Evolutionary conservation across 192 early-diverging fungal species (phyloP).

Genomic region (Coemansia sp.): DNA sequence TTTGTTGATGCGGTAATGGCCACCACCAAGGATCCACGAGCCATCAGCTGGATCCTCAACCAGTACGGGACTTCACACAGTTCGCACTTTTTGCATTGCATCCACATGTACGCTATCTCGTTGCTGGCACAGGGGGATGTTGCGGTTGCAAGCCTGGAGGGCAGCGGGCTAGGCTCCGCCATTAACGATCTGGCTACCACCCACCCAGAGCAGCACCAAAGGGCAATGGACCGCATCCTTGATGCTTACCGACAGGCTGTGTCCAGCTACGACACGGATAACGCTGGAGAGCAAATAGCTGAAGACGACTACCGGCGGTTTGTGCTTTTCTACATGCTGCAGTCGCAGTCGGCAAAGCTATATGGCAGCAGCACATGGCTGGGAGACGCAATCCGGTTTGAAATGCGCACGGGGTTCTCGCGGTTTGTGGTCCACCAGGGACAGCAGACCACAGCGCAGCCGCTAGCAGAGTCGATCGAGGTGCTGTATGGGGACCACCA

Average conservation of each 20-base stretch:
- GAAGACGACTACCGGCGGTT: slow-evolving; percentile 34
- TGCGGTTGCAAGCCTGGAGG: slow-evolving; percentile 10
- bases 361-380: slow-evolving; percentile 21
- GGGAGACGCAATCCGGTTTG: slow-evolving; percentile 25
- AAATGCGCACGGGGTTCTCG: slow-evolving; percentile 44
- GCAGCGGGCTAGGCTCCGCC: slow-evolving; percentile 18
- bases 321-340: slow-evolving; percentile 37
- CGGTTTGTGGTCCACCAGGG: slow-evolving; percentile 19
- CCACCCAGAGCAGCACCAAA: slow-evolving; percentile 13
- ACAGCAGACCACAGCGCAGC: slow-evolving; percentile 5
- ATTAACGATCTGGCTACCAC: slow-evolving; percentile 19
- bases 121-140: slow-evolving; percentile 9
- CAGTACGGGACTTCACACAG: slow-evolving; percentile 31
- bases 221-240: slow-evolving; percentile 20
- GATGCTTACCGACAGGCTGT: slow-evolving; percentile 20
- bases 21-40: slow-evolving; percentile 27
- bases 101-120: slow-evolving; percentile 34
- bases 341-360: slow-evolving; percentile 9
- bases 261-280: neutral
- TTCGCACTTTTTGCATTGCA: slow-evolving; percentile 19
- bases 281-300: neutral
- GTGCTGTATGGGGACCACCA: slow-evolving; percentile 29
- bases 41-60: slow-evolving; percentile 36
- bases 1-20: slow-evolving; percentile 20
- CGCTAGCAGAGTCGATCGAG: slow-evolving; percentile 26